phyloP scores from a whole-genome alignment of 2,329 filamentous ascomycete species.

The Colletotrichum sidae region DNA sequence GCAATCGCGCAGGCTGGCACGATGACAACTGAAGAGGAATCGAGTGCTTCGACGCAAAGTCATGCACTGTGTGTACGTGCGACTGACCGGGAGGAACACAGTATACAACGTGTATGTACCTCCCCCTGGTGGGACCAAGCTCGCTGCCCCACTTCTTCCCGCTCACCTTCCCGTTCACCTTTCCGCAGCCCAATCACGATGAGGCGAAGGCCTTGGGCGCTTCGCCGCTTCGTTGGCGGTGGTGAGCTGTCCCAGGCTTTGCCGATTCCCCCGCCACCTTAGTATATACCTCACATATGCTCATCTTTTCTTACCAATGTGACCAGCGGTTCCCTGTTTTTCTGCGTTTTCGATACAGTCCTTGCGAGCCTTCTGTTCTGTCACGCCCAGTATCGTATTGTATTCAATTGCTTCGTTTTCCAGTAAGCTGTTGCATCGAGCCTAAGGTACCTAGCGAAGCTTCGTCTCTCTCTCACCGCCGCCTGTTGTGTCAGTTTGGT shows the following conservation, averaged over 20 bases:
- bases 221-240: not conserved
- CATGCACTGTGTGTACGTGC: constrained; percentile 4
- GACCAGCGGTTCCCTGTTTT: not conserved
- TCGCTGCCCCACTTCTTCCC: constrained; percentile 12
- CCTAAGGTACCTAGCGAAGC: not conserved
- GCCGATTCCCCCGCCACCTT: constrained; percentile 29
- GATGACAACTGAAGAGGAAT: too few relatives aligned
- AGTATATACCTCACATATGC: constrained; percentile 7
- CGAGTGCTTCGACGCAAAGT: too few relatives aligned
- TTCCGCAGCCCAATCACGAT: constrained; percentile 17
- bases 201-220: not conserved
- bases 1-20: too few relatives aligned
- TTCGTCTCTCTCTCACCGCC: constrained; percentile 20
- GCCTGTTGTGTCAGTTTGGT: not conserved
- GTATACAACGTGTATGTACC: too few relatives aligned
- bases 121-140: too few relatives aligned
- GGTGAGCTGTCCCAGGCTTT: constrained; percentile 20
- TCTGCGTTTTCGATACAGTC: too few relatives aligned
- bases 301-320: not conserved
- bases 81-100: too few relatives aligned
- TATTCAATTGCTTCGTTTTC: constrained; percentile 1
- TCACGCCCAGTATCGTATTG: not conserved
- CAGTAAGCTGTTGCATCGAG: not conserved
- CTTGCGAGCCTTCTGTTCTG: not conserved
- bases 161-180: not conserved